These are phyloP conservation scores for Irpex sp. DNA, from an alignment of 1,284 basidiomycete genomes.

Conservation along the genomic window DNA sequence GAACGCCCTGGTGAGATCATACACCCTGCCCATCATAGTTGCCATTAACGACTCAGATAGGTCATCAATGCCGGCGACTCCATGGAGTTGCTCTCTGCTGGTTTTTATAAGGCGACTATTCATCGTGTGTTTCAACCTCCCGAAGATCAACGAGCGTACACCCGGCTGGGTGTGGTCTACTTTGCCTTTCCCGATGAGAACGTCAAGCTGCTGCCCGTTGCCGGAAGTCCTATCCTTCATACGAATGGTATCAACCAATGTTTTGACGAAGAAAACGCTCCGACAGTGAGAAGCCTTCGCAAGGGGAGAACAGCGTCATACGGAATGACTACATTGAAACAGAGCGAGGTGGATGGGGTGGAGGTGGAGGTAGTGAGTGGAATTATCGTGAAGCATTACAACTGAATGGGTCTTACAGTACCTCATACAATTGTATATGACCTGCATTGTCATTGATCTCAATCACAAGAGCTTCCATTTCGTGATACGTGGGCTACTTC, in stretches of 20 bases:
- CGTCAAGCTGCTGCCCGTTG: constrained; percentile 25
- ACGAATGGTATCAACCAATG: constrained; percentile 28
- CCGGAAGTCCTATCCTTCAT: constrained; percentile 28
- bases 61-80: constrained; percentile 43
- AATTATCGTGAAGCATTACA: constrained; percentile 42
- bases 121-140: constrained; percentile 47
- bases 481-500: too few relatives aligned
- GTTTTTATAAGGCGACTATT: constrained; percentile 39
- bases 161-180: constrained; percentile 41
- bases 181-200: constrained; percentile 34
- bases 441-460: not conserved
- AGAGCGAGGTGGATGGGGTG: constrained; percentile 27
- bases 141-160: constrained; percentile 40
- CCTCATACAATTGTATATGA: not conserved
- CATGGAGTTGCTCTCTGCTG: constrained; percentile 40
- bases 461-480: not conserved
- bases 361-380: constrained; percentile 43
- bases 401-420: constrained; percentile 19
- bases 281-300: constrained; percentile 34
- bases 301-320: constrained; percentile 36
- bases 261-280: constrained; percentile 30
- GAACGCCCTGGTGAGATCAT: constrained; percentile 46
- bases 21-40: not conserved
- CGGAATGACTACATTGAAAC: constrained; percentile 28
- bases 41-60: constrained; percentile 13